Base-by-base conservation (phyloP, 2,329 filamentous ascomycete genomes). In the Exophiala alcalophila region DNA sequence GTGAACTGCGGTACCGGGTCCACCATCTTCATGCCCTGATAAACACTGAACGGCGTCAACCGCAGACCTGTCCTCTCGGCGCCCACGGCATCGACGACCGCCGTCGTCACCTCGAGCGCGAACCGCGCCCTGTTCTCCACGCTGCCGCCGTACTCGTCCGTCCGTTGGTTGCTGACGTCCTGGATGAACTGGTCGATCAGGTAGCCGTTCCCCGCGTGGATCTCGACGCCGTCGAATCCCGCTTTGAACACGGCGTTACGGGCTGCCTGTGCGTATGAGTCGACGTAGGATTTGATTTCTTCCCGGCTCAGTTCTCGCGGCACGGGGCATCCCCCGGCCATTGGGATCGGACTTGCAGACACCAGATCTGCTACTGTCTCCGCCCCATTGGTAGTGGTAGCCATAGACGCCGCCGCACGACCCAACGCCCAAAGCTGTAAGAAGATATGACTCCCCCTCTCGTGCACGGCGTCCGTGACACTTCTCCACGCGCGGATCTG, bases 1-100 rank as follows among this genome's bases (percentile, higher is more conserved):
- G 64, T 64, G 55, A 83, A 84, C 43, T 83, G 78, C 0, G 78
- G 74, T 7, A 77, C 56, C 0, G 79, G 78, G 24, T 83, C 68
- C 0, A 61, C 49, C 75, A 81, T 81, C 33, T 65, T 63, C 80
- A 85, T 67, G 5, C 51, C 64, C 53, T 67, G 61, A 55, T 65
- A 66, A 2, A 50, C 50, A 36, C 57, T 61, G 45, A 40, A 77
- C n/a, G 54, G 65, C n/a, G 67, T 70, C n/a, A 78, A 56, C 2
- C 72, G 65, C 30, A 75, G 69, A 3, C 66, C 62, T 16, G 71
- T 21, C 29, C 67, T 71, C 1, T 72, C 63, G 11, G 68, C 58
- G 9, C 47, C 48, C 2, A 54, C 33, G 10, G 44, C 44, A 12
- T 50, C 40, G 19, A 38, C 40, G 2, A 77, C 59, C 0, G 64